Evolutionary conservation across 228 moss, liverwort and hornwort genomes (phyloP), one percentile per base, ranked within the genome.

Genomic region (Sphagnum fallax): DNA sequence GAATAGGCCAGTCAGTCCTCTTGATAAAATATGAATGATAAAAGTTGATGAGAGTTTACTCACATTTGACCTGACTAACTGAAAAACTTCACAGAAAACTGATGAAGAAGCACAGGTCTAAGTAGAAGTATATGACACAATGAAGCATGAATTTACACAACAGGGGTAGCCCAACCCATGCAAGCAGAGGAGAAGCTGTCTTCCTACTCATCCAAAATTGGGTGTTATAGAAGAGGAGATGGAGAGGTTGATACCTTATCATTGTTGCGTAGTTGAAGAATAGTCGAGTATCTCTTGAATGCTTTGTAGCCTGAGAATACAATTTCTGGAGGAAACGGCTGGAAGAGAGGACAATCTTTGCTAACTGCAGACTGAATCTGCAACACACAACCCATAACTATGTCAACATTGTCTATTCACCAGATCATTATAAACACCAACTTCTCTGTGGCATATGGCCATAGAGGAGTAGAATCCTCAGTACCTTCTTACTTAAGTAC

Each of bases 311-410:
- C 80, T 51, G 68, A 73, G 49, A 97, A 97, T 14, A 84, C 82
- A 65, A 97, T 67, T 66, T 91, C 84, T 13, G 96, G 93, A 50
- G 96, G 96, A 62, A 97, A 97, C 0, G 96, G 89, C 73, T 97
- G 93, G 78, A 97, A 97, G 15, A 97, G 49, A 14, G 96, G 96
- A 49, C 87, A 86, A 57, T 88, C 88, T 57, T 73, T 67, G 0
- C 69, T 83, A 1, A 97, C 93, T 51, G 76, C 65, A 12, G 88
- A 91, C 12, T 88, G 76, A 65, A 88, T 84, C 96, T 97, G 51
- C 6, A 69, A 15, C 32, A 32, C 32, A 6, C 6, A 5, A 14
- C 7, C 8, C 64, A 59, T 51, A 16, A 51, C 48, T 58, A 52
- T 47, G 53, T 15, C 15, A 11, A 11, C 59, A 11, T 11, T 15